A percentile compares a stretch with the other conserved stretches of the same genome.
Evolutionary conservation across 176 grass and related monocot species (phyloP).

Genomic region (Carex scoparia): DNA sequence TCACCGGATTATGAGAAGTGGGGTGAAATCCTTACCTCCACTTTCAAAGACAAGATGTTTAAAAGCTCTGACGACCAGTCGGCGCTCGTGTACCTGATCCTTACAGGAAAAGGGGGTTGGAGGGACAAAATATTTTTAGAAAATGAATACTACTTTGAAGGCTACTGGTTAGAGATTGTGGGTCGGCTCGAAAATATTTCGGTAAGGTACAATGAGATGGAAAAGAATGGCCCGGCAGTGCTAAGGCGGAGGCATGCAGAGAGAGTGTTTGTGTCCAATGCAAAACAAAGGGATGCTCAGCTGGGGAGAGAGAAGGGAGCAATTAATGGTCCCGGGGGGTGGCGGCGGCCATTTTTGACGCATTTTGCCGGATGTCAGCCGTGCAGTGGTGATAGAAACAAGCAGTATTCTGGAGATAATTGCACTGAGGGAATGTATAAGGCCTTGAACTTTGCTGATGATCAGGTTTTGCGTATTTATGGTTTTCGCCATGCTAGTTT

Average conservation of each 20-base stretch:
- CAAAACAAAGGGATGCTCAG: slow-evolving; percentile 25
- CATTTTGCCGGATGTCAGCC: slow-evolving; percentile 95
- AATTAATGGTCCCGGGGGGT: not conserved
- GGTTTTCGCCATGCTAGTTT: slow-evolving; percentile 50
- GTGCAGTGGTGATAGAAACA: slow-evolving; percentile 69
- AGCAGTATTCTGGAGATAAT: slow-evolving; percentile 48
- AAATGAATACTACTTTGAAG: slow-evolving; percentile 63
- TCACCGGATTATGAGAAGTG: slow-evolving; percentile 18
- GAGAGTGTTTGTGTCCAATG: slow-evolving; percentile 25
- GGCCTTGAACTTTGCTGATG: slow-evolving; percentile 78
- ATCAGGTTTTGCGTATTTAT: slow-evolving; percentile 69
- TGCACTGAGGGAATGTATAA: slow-evolving; percentile 62
- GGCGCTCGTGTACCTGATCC: not conserved
- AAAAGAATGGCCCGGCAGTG: slow-evolving; percentile 22
- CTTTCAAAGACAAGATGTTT: slow-evolving; percentile 65
- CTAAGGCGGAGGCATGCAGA: slow-evolving; percentile 56
- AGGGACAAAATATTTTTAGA: slow-evolving; percentile 62
- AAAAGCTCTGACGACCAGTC: slow-evolving; percentile 60
- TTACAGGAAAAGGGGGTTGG: slow-evolving; percentile 40
- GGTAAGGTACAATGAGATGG: slow-evolving; percentile 41
- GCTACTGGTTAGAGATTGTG: slow-evolving; percentile 82
- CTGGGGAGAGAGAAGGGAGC: slow-evolving; percentile 27
- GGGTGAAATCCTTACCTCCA: slow-evolving; percentile 39
- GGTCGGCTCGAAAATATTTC: slow-evolving; percentile 49
- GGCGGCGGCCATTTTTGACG: slow-evolving; percentile 67